These are phyloP conservation scores for Alternaria brassicae DNA, from an alignment of 2,329 filamentous ascomycete species.

Conservation along the genomic window DNA sequence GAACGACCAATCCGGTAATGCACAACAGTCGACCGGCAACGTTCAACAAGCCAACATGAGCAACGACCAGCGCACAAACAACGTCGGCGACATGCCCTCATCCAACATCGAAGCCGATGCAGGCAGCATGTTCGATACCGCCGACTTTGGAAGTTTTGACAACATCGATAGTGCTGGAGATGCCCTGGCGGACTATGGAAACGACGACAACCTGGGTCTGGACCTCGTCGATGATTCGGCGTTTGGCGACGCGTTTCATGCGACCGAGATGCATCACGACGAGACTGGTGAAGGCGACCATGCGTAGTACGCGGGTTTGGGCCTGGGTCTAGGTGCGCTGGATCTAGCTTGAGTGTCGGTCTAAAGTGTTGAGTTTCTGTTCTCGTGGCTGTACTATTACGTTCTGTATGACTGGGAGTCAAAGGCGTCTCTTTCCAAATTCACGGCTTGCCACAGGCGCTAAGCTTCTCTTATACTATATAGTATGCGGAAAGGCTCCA, in stretches of 20 bases:
- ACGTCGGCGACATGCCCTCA: slow-evolving; percentile 23
- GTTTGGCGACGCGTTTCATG: slow-evolving; percentile 52
- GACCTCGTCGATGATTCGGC: slow-evolving; percentile 51
- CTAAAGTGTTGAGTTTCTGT: neutral
- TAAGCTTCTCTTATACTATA: neutral
- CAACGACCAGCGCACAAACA: slow-evolving; percentile 26
- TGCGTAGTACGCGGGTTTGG: slow-evolving; percentile 22
- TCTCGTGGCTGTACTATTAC: slow-evolving; percentile 12
- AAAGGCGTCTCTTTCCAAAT: neutral
- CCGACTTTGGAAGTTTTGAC: slow-evolving; percentile 48
- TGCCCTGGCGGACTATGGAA: slow-evolving; percentile 48
- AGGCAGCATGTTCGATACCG: slow-evolving; percentile 48
- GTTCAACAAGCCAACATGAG: slow-evolving; percentile 26
- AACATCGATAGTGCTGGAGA: slow-evolving; percentile 51
- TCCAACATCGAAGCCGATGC: slow-evolving; percentile 40
- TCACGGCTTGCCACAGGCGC: neutral
- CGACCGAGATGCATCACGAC: slow-evolving; percentile 45
- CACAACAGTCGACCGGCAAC: slow-evolving; percentile 28
- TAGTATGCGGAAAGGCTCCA: neutral
- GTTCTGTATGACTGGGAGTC: slow-evolving; percentile 6
- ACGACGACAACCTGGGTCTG: slow-evolving; percentile 48
- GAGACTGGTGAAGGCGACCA: slow-evolving; percentile 40
- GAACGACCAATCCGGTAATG: slow-evolving; percentile 30
- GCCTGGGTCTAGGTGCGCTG: neutral
- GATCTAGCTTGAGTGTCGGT: neutral